phyloP scores from a whole-genome alignment of 768 basidiomycete species.

The Cystofilobasidium ferigula region DNA sequence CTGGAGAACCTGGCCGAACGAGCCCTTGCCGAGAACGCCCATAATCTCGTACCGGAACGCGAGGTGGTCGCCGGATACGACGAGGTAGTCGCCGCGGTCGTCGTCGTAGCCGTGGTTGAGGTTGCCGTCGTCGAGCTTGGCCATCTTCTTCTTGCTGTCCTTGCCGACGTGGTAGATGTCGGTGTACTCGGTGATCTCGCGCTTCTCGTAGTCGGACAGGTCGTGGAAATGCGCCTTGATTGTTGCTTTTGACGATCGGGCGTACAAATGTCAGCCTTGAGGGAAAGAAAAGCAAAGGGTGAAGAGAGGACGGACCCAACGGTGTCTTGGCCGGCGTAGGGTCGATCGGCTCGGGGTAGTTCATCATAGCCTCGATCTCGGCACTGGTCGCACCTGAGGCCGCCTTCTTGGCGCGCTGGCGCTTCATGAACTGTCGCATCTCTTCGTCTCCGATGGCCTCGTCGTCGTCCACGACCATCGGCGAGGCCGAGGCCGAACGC shows the following conservation, averaged over 20 bases:
- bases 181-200: conserved; percentile 80
- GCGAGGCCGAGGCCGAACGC: conserved; percentile 27
- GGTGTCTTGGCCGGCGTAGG: conserved; percentile 59
- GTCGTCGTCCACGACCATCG: conserved; percentile 34
- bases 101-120: conserved; percentile 97
- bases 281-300: neutral
- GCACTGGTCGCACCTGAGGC: conserved; percentile 72
- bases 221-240: conserved; percentile 45
- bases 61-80: conserved; percentile 82
- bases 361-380: conserved; percentile 74
- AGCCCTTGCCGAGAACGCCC: conserved; percentile 89
- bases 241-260: conserved; percentile 32
- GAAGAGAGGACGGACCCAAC: conserved; percentile 47
- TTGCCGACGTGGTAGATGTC: conserved; percentile 72
- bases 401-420: conserved; percentile 72
- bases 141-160: conserved; percentile 70
- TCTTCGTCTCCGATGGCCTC: conserved; percentile 74
- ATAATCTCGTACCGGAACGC: conserved; percentile 93
- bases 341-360: conserved; percentile 79
- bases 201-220: conserved; percentile 76
- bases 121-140: conserved; percentile 55
- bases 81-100: conserved; percentile 90
- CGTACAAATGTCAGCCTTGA: neutral
- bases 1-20: conserved; percentile 91
- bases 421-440: conserved; percentile 85